A percentile compares a stretch with the other conserved stretches of the same genome.
phyloP scores from a whole-genome alignment of 257 asterid species.

The Nyctanthes arbortristis region DNA sequence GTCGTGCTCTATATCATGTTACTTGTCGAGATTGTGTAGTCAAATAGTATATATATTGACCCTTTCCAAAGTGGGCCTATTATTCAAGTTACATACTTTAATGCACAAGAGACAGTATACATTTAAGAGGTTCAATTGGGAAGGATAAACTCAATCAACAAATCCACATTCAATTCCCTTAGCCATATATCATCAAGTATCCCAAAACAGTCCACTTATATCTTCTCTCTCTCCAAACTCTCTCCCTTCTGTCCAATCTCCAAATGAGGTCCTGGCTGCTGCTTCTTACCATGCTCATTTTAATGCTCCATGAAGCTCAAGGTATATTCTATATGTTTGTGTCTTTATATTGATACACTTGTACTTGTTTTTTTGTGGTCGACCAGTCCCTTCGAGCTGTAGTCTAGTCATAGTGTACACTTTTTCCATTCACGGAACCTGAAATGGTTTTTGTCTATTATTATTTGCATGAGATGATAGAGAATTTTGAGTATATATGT shows the following conservation, averaged over 20 bases:
- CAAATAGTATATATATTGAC: too few relatives aligned
- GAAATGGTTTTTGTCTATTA: not conserved
- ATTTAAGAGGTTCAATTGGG: constrained; percentile 14
- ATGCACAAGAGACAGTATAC: not conserved
- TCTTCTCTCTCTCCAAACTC: constrained; percentile 1
- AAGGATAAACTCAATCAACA: constrained; percentile 22
- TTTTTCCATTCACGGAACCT: too few relatives aligned
- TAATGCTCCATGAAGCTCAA: constrained; percentile 47
- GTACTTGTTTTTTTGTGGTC: not conserved
- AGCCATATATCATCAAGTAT: constrained; percentile 12
- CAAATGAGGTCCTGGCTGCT: constrained; percentile 47
- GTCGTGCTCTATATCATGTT: not conserved
- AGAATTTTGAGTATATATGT: too few relatives aligned
- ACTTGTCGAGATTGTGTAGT: too few relatives aligned
- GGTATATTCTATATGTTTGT: constrained; percentile 29
- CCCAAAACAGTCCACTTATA: constrained; percentile 9
- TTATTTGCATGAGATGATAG: too few relatives aligned
- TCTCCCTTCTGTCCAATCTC: constrained; percentile 10
- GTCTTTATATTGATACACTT: not conserved
- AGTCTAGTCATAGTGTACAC: too few relatives aligned
- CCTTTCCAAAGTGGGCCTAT: not conserved
- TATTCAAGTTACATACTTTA: not conserved
- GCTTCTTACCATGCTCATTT: constrained; percentile 36
- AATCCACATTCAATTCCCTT: constrained; percentile 20
- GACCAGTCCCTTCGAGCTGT: too few relatives aligned